Conservation (phyloP, 2,329 filamentous ascomycete genomes). For the Parafenestella ontariensis region DNA sequence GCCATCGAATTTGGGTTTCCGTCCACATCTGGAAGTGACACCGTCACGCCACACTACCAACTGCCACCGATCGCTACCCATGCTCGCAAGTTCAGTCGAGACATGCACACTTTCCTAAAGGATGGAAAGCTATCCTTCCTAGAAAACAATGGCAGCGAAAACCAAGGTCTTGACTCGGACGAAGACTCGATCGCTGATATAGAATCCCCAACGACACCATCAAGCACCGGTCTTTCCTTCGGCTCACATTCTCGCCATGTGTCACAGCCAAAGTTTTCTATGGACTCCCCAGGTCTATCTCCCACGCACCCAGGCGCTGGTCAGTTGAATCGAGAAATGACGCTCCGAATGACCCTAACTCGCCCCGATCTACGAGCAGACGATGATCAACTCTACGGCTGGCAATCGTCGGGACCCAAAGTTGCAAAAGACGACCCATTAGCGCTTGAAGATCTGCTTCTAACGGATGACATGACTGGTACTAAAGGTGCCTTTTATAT, state of each 20-base stretch:
- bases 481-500: conserved; percentile 56
- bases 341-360: conserved; percentile 92
- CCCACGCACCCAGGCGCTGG: conserved; percentile 28
- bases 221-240: conserved; percentile 44
- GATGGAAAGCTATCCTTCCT: conserved; percentile 62
- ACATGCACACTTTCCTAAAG: conserved; percentile 64
- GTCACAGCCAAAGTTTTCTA: conserved; percentile 42
- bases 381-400: conserved; percentile 75
- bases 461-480: conserved; percentile 57
- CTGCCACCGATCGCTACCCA: conserved; percentile 47
- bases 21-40: conserved; percentile 51
- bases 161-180: conserved; percentile 42
- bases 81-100: conserved; percentile 55
- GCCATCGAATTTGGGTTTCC: conserved; percentile 94
- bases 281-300: conserved; percentile 39
- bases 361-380: conserved; percentile 82
- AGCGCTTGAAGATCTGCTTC: conserved; percentile 61
- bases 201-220: conserved; percentile 48
- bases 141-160: conserved; percentile 39
- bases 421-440: conserved; percentile 58
- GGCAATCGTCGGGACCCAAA: conserved; percentile 55
- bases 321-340: conserved; percentile 79
- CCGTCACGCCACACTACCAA: conserved; percentile 31
- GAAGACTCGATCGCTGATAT: conserved; percentile 42
- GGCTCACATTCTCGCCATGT: conserved; percentile 38